Conservation (phyloP, 2,329 filamentous ascomycete species). For the Clonostachys rhizophaga region DNA sequence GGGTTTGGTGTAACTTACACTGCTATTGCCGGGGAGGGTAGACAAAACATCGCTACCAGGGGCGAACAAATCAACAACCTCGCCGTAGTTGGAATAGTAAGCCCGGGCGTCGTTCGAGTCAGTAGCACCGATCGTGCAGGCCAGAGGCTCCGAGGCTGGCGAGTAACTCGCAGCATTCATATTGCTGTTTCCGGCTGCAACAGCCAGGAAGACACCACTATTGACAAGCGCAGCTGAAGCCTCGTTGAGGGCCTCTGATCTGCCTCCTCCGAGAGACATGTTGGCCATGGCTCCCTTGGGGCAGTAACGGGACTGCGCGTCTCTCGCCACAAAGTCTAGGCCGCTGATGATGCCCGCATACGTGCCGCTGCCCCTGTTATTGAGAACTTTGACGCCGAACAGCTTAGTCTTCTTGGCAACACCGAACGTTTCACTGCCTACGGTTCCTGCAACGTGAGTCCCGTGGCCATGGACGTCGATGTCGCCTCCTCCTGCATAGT, state of each 20-base stretch:
- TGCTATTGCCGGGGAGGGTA: slow-evolving; percentile 34
- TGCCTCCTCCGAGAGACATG: slow-evolving; percentile 49
- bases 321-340: slow-evolving; percentile 33
- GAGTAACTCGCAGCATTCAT: slow-evolving; percentile 35
- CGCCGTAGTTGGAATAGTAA: slow-evolving; percentile 45
- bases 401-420: slow-evolving; percentile 38
- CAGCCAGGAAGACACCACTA: slow-evolving; percentile 44
- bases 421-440: slow-evolving; percentile 33
- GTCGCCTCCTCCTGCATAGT: slow-evolving; percentile 6
- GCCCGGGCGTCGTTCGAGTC: slow-evolving; percentile 26
- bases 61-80: slow-evolving; percentile 41
- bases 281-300: slow-evolving; percentile 40
- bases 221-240: slow-evolving; percentile 36
- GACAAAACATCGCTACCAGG: slow-evolving; percentile 38
- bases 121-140: slow-evolving; percentile 46
- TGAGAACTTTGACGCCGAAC: slow-evolving; percentile 39
- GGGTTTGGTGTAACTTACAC: slow-evolving; percentile 19
- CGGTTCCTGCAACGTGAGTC: slow-evolving; percentile 23
- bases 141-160: slow-evolving; percentile 35
- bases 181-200: slow-evolving; percentile 49
- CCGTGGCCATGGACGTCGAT: slow-evolving; percentile 28
- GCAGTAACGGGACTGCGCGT: slow-evolving; percentile 26
- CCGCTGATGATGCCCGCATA: slow-evolving; percentile 35
- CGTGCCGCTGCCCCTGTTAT: slow-evolving; percentile 25
- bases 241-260: slow-evolving; percentile 37